Evolutionary conservation across 177 flowering plant species (phyloP), one percentile per base, ranked within the genome.

Genomic region (Vitis hybrid): DNA sequence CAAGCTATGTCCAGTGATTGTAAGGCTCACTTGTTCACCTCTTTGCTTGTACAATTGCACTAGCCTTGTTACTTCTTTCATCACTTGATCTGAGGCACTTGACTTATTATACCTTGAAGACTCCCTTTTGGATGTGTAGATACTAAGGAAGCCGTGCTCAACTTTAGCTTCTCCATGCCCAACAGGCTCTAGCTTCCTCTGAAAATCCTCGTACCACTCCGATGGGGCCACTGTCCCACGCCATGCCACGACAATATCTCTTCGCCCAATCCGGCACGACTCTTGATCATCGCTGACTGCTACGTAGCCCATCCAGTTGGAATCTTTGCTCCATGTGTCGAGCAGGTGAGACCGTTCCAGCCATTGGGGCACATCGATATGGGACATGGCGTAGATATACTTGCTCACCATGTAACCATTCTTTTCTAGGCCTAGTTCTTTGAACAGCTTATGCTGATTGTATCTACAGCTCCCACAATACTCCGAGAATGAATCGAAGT

Each of bases 221-320:
- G 68, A 18, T 2, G 73, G 73, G 2, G 79, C 56, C 72, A 73
- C 72, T 8, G 82, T 79, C 5, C 77, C 79, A 3, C 79, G 72
- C 79, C 76, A 82, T 1, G 74, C 80, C 11, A 82, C 72, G n/a
- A 74, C 60, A 3, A 82, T 78, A 32, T 82, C 86, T 23, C 86
- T 39, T 23, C 86, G 54, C 3, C 86, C 86, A 5, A 82, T 61
- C 51, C 74, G 6, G 0, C 21, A 1, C 0, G 76, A 13, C 51
- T 64, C 73, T 18, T 72, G 70, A 18, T 79, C 79, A 18, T 69
- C 60, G 21, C 79, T 76, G 1, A 80, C 80, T 1, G 84, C 82
- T 0, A 83, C 80, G 48, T 66, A 78, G 2, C 86, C 84, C 45
- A 80, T 74, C 86, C 86, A 83, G 59, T 76, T 75, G 21, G 81